Evolutionary conservation across 2,329 filamentous ascomycete genomes (phyloP).

Genomic region (Tricladium varicosporioides): DNA sequence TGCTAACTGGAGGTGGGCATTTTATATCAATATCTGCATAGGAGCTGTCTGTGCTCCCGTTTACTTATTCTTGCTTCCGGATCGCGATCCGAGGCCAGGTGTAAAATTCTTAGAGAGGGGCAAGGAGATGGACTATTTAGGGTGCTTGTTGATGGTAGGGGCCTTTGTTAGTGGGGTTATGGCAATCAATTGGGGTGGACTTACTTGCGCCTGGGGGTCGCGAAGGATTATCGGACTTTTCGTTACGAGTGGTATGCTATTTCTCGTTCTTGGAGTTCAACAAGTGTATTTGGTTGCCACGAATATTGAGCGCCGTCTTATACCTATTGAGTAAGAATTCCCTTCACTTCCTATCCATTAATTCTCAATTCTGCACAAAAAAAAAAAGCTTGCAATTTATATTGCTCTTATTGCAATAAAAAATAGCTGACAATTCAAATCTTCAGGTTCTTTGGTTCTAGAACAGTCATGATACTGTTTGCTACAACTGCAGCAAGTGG

Average conservation of each 20-base stretch:
- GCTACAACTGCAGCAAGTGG: conserved; percentile 33
- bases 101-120: conserved; percentile 22
- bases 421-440: no score
- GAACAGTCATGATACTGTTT: conserved; percentile 37
- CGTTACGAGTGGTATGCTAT: conserved; percentile 43
- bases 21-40: conserved; percentile 57
- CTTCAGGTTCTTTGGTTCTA: conserved; percentile 34
- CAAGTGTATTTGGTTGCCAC: conserved; percentile 31
- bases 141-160: conserved; percentile 32
- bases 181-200: conserved; percentile 36
- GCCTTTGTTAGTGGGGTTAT: conserved; percentile 36
- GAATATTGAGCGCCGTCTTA: conserved; percentile 24
- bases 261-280: conserved; percentile 21
- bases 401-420: no score
- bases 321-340: conserved; percentile 23
- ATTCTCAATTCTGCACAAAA: no score
- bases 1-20: conserved; percentile 47
- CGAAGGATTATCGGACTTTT: conserved; percentile 33
- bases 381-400: no score
- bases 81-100: conserved; percentile 34
- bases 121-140: conserved; percentile 29
- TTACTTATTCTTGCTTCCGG: conserved; percentile 43
- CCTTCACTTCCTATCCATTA: no score
- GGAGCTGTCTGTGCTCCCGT: conserved; percentile 40
- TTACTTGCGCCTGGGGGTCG: conserved; percentile 31